Conservation (phyloP, 2,329 filamentous ascomycete species). For the Colletotrichum incanum region DNA sequence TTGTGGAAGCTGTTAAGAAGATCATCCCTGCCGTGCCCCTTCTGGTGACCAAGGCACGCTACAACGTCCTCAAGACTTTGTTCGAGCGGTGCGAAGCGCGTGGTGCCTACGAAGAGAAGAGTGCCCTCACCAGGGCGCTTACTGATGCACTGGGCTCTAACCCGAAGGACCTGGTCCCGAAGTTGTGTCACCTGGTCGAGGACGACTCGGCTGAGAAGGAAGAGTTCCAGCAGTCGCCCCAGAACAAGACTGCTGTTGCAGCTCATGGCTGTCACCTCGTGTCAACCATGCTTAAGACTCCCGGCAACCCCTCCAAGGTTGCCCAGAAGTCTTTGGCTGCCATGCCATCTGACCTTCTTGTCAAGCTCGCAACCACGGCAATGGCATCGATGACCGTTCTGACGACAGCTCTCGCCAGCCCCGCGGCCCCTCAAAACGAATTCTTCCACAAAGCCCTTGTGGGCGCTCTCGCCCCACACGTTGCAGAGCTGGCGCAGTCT, state of each 20-base stretch:
- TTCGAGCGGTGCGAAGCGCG: constrained; percentile 87
- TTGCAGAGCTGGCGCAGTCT: constrained; percentile 63
- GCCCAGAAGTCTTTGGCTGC: constrained; percentile 81
- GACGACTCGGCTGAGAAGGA: constrained; percentile 50
- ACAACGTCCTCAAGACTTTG: constrained; percentile 84
- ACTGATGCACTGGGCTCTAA: constrained; percentile 64
- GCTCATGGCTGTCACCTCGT: constrained; percentile 87
- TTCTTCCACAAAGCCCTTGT: constrained; percentile 71
- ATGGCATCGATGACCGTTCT: constrained; percentile 66
- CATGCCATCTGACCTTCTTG: constrained; percentile 68
- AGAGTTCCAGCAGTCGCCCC: constrained; percentile 58
- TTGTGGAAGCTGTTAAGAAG: constrained; percentile 79
- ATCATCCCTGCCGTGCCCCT: constrained; percentile 81
- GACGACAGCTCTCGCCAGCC: constrained; percentile 64
- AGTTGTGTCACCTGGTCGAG: constrained; percentile 63
- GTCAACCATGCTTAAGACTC: constrained; percentile 82
- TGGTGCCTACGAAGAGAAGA: constrained; percentile 68
- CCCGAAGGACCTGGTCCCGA: constrained; percentile 64
- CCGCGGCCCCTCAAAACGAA: constrained; percentile 60
- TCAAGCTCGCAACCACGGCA: constrained; percentile 75
- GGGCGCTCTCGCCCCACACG: constrained; percentile 62
- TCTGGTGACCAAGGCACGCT: constrained; percentile 82
- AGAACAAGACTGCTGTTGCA: constrained; percentile 71
- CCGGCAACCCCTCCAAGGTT: constrained; percentile 77
- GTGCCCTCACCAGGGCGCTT: constrained; percentile 63